phyloP scores from a whole-genome alignment of 345 rosid genomes.

The Eucalyptus marginata region DNA sequence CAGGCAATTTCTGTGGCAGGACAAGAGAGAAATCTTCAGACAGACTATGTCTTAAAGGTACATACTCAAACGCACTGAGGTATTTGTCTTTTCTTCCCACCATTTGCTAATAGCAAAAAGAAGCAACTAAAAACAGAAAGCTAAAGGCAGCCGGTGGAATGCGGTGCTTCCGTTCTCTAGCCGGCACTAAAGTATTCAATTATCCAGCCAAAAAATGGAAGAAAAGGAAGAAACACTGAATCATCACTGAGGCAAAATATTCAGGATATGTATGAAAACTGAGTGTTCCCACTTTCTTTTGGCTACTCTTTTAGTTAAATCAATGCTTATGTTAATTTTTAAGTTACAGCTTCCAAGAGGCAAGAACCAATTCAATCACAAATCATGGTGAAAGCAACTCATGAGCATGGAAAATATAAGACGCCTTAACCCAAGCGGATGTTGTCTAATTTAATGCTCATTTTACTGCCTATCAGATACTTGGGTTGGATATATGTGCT shows the following conservation, averaged over 20 bases:
- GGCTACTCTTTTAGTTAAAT: not conserved
- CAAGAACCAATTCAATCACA: not conserved
- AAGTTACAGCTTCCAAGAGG: not conserved
- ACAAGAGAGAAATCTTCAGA: conserved; percentile 22
- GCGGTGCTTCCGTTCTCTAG: not conserved
- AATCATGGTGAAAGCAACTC: not conserved
- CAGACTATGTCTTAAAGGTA: conserved; percentile 38
- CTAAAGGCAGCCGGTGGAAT: not conserved
- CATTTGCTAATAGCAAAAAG: not conserved
- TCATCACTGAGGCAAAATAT: not conserved
- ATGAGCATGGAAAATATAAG: not conserved
- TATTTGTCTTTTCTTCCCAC: not conserved
- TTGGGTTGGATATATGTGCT: conserved; percentile 39
- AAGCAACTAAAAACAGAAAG: not conserved
- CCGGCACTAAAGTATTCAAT: not conserved
- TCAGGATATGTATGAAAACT: not conserved
- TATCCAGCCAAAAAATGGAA: not conserved
- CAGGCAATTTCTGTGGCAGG: conserved; percentile 32
- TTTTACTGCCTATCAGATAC: conserved; percentile 7
- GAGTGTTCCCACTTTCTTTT: not conserved
- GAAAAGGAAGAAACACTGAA: not conserved
- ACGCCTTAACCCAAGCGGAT: not conserved
- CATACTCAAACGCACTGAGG: not conserved
- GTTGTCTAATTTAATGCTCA: not conserved
- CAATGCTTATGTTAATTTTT: not conserved